A percentile compares a stretch with the other conserved stretches of the same genome.
Conservation (phyloP, 2,329 filamentous ascomycete genomes). For the Lasiodiplodia hormozganensis region DNA sequence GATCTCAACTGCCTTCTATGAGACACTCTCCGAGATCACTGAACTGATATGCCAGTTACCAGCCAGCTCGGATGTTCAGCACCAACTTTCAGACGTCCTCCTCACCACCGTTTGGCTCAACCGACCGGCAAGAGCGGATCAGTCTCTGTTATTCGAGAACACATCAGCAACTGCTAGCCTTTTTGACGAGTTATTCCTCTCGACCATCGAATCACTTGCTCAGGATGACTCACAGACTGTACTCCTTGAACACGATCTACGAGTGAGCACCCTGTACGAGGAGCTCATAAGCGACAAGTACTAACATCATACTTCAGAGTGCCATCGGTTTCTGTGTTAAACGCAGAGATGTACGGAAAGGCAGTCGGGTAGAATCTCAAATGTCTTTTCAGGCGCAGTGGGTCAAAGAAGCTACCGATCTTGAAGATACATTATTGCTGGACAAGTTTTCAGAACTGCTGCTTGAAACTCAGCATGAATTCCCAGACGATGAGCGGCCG, state of each 20-base stretch:
- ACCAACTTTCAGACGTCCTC: constrained; percentile 6
- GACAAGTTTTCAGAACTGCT: constrained; percentile 15
- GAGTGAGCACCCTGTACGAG: constrained; percentile 37
- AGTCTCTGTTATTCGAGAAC: not conserved
- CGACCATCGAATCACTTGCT: constrained; percentile 34
- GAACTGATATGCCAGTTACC: not conserved
- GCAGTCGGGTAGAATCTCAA: not conserved
- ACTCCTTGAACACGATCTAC: constrained; percentile 39
- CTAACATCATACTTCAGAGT: not conserved
- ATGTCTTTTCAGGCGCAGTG: not conserved
- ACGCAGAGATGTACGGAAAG: not conserved
- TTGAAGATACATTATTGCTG: constrained; percentile 17
- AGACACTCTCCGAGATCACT: constrained; percentile 7
- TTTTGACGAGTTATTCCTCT: constrained; percentile 16
- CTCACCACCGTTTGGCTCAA: not conserved
- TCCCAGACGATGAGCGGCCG: constrained; percentile 22
- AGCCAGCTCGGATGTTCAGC: constrained; percentile 2
- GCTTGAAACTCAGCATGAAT: constrained; percentile 10
- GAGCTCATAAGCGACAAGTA: not conserved
- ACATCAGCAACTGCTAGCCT: not conserved
- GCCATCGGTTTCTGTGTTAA: constrained; percentile 9
- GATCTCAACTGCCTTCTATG: constrained; percentile 8
- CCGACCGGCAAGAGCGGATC: not conserved
- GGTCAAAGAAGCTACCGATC: not conserved
- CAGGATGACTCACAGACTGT: constrained; percentile 34